Base-by-base conservation (phyloP, 306 rosid species). In the Cicer chorassanicum region DNA sequence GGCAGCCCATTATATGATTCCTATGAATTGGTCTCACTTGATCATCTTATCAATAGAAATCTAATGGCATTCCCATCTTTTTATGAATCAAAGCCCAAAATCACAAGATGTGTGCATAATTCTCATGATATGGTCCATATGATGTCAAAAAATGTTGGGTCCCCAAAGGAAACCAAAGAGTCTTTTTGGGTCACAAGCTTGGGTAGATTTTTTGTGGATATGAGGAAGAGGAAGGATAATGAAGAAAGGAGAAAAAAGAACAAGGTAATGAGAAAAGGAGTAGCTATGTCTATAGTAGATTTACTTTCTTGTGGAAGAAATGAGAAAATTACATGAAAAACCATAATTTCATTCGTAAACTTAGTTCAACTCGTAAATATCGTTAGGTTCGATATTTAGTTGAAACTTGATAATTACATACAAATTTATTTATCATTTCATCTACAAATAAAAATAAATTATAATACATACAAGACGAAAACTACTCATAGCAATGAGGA, bases 1-100 rank as follows among this genome's bases (percentile, higher is more conserved):
- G 93, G 93, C 0, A 91, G 95, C 51, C 92, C 90, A 5, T 60
- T 89, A 49, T 91, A 91, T 75, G 97, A 91, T 72, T 82, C 93
- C 1, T 62, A 88, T 82, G 97, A 91, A 65, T 77, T 89, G 70
- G 89, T 65, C 9, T 59, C 90, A 0, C 78, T 89, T 19, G 63
- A 51, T 78, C 86, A 89, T 65, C 72, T 85, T 3, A 91, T 91
- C 73, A 89, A 88, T 7, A 77, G 82, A 21, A 79, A 89, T 82
- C 77, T 92, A 46, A 86, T 82, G 88, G 43, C 63, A 54, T 66
- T 89, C 18, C 91, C 95, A 50, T 74, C 74, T 70, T 65, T 59
- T 0, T 80, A 70, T 9, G 87, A 84, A 81, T 82, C 92, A 34
- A 78, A 65, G 73, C 53, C 80, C 46, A 48, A 70, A 80, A 64